These are phyloP conservation scores for Boletus reticuloceps DNA, from an alignment of 768 basidiomycete species.

Conservation along the genomic window DNA sequence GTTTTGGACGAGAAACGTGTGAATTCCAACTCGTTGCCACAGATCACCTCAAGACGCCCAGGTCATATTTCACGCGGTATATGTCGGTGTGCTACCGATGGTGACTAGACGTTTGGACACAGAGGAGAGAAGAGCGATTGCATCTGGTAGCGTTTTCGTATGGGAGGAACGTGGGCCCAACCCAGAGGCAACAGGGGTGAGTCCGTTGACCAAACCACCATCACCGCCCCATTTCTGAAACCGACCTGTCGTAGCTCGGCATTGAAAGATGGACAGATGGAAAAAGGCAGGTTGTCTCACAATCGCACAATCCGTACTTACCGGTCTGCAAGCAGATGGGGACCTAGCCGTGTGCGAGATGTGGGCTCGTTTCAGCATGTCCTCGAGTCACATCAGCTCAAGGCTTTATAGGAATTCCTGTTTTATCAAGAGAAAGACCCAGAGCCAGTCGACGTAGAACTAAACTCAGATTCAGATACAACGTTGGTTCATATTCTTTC, in stretches of 20 bases:
- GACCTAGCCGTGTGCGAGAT: slow-evolving; percentile 73
- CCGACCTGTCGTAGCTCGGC: slow-evolving; percentile 47
- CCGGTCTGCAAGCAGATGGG: slow-evolving; percentile 49
- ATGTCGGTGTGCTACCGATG: slow-evolving; percentile 55
- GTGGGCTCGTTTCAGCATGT: slow-evolving; percentile 39
- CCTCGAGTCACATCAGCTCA: slow-evolving; percentile 1
- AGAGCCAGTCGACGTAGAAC: slow-evolving; percentile 47
- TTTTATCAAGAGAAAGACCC: slow-evolving; percentile 69
- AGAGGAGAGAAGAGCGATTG: slow-evolving; percentile 67
- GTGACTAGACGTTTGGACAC: slow-evolving; percentile 71
- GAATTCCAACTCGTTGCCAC: neutral
- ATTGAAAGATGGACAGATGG: slow-evolving; percentile 85
- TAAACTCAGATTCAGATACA: slow-evolving; percentile 49
- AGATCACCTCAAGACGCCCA: slow-evolving; percentile 66
- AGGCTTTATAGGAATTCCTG: slow-evolving; percentile 59
- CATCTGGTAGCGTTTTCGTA: slow-evolving; percentile 74
- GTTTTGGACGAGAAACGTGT: neutral
- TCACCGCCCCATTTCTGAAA: slow-evolving; percentile 4
- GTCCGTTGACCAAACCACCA: slow-evolving; percentile 20
- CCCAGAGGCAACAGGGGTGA: slow-evolving; percentile 63
- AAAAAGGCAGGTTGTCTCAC: slow-evolving; percentile 34
- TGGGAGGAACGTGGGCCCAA: slow-evolving; percentile 80
- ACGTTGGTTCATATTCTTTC: slow-evolving; percentile 36
- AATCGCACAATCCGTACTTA: neutral
- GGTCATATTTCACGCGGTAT: slow-evolving; percentile 72